A percentile compares a stretch with the other conserved stretches of the same genome.
Conservation (phyloP, 2,329 filamentous ascomycete species). For the Colletotrichum sansevieriae region DNA sequence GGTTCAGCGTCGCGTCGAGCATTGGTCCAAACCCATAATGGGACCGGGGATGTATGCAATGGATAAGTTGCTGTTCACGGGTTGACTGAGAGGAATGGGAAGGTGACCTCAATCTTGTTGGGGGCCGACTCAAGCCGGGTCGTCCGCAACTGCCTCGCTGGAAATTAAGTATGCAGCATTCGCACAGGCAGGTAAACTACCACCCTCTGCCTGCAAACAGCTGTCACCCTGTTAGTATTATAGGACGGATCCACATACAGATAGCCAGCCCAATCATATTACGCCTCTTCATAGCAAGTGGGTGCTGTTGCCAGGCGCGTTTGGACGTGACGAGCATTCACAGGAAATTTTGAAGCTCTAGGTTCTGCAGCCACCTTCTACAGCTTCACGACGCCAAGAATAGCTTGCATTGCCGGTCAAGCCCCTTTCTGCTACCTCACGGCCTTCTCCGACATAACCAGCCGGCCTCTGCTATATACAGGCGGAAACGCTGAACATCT, state of each 20-base stretch:
- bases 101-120: neutral
- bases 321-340: slow-evolving; percentile 54
- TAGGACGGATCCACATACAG: neutral
- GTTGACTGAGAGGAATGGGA: neutral
- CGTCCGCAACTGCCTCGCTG: neutral
- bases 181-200: slow-evolving; percentile 22
- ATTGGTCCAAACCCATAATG: too few relatives aligned
- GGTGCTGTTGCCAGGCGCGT: slow-evolving; percentile 47
- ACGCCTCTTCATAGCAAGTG: slow-evolving; percentile 7
- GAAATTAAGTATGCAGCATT: neutral
- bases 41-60: too few relatives aligned
- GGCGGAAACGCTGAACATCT: neutral
- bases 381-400: slow-evolving; percentile 30
- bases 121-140: slow-evolving; percentile 1
- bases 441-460: neutral
- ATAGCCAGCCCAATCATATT: slow-evolving; percentile 13
- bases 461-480: neutral
- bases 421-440: neutral
- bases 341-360: slow-evolving; percentile 39
- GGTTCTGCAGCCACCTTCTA: slow-evolving; percentile 24
- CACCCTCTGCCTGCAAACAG: neutral
- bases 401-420: slow-evolving; percentile 32
- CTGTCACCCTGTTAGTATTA: slow-evolving; percentile 30
- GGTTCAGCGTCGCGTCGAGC: too few relatives aligned
- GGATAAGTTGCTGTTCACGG: too few relatives aligned